phyloP scores from a whole-genome alignment of 176 grass and related monocot species.

The Thinopyrum elongatum region DNA sequence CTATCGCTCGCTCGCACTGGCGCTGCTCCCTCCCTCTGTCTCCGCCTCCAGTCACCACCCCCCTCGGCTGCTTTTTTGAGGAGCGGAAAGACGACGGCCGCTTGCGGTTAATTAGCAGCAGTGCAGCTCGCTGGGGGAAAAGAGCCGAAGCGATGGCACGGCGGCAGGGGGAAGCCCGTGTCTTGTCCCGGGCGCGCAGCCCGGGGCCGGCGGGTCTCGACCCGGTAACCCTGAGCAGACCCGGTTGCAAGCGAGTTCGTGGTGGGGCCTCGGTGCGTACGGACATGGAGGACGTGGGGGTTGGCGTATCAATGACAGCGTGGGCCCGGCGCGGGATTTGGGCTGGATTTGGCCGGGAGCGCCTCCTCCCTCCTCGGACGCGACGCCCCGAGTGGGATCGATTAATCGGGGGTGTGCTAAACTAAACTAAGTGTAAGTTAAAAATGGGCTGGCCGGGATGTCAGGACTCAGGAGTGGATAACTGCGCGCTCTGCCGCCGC shows the following conservation, averaged over 20 bases:
- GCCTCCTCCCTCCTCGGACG: neutral
- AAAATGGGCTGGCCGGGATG: too few species aligned
- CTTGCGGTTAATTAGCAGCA: conserved; percentile 47
- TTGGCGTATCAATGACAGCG: conserved; percentile 8
- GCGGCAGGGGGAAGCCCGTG: conserved; percentile 20
- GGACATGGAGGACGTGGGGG: neutral
- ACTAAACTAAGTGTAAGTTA: neutral
- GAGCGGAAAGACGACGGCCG: conserved; percentile 40
- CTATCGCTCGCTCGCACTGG: neutral
- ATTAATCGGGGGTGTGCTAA: conserved; percentile 6
- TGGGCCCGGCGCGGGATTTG: neutral
- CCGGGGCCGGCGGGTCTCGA: neutral
- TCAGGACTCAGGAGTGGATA: conserved; percentile 28
- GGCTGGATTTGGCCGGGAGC: neutral
- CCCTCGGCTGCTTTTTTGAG: conserved; percentile 28
- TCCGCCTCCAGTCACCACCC: too few species aligned
- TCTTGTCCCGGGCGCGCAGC: neutral
- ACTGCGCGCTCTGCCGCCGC: neutral
- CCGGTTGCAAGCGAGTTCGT: neutral
- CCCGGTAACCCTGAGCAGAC: neutral
- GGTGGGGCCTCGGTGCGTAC: neutral
- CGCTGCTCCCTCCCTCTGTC: neutral
- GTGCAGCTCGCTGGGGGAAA: conserved; percentile 24
- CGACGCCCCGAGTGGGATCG: neutral
- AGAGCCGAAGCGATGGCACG: conserved; percentile 33